Base-by-base conservation (phyloP, 768 basidiomycete genomes). In the Gymnopilus junonius region DNA sequence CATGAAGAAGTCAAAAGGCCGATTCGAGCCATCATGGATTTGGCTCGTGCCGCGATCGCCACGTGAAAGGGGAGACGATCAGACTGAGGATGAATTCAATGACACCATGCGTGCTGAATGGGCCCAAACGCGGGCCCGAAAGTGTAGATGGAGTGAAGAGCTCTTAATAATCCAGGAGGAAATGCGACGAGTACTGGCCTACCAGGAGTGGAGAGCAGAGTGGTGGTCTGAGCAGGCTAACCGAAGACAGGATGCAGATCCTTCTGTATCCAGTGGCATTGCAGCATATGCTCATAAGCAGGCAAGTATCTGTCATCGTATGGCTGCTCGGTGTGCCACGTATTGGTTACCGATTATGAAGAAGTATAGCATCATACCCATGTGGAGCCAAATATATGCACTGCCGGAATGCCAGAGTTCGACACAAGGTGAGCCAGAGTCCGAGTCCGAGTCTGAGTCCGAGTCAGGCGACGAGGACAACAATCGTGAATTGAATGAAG, bases 11-110 rank as follows among this genome's bases (percentile, higher is more conserved):
- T 23, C 57, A 2, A 64, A 61, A 15, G 58, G 60, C 2, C 48
- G 55, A 0, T 60, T 43, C 25, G 64, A 58, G 23, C 57, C 53
- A 3, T 73, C 68, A 0, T 75, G 73, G 74, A 75, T 75, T 3
- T 74, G 74, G 72, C 14, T 64, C 0, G 59, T 67, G 1, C 63
- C 45, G 5, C 53, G 35, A 1, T 23, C 21, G 21, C 43, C 7
- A 4, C 23, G 7, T n/a, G n/a, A n/a, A n/a, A n/a, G 17, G 20
- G 39, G 21, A 6, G 17, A 27, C 0, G 10, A 21, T 12, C 27
- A 56, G 3, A 56, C 58, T 0, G 64, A 67, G 29, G 63, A 55
- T 1, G 61, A 65, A n/a, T 60, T 67, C 32, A 25, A 64, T 35
- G 63, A 67, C 0, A 58, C 32, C 12, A 61, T 67, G 63, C 50